Evolutionary conservation across 2,329 filamentous ascomycete species (phyloP).

Genomic region (Phyllosticta citribraziliensis): DNA sequence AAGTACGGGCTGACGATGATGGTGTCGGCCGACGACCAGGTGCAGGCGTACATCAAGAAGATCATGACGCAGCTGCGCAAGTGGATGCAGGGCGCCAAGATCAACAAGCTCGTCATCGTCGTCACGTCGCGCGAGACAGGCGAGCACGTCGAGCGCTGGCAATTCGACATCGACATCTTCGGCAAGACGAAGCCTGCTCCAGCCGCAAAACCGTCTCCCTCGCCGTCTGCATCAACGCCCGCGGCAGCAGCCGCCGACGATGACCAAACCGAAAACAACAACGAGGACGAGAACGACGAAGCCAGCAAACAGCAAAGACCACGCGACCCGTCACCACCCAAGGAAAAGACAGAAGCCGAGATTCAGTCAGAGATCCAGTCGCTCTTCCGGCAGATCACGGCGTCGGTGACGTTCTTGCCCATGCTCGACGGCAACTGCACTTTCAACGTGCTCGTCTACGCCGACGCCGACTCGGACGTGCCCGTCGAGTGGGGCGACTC

Average conservation of each 20-base stretch:
- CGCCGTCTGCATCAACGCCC: not conserved
- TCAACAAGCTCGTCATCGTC: slow-evolving; percentile 92
- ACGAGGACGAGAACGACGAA: slow-evolving; percentile 61
- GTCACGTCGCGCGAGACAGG: slow-evolving; percentile 96
- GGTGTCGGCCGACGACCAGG: slow-evolving; percentile 90
- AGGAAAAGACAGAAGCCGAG: slow-evolving; percentile 80
- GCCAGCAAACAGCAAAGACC: not conserved
- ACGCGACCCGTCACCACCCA: not conserved
- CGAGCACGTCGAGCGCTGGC: slow-evolving; percentile 93
- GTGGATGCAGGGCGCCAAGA: slow-evolving; percentile 96
- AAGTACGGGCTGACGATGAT: slow-evolving; percentile 99
- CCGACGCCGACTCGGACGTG: slow-evolving; percentile 91
- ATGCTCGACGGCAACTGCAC: slow-evolving; percentile 92
- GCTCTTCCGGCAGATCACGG: slow-evolving; percentile 95
- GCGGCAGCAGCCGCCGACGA: slow-evolving; percentile 18
- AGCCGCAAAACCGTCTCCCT: not conserved
- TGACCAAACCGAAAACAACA: slow-evolving; percentile 39
- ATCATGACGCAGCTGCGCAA: slow-evolving; percentile 97
- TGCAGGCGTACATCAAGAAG: slow-evolving; percentile 98
- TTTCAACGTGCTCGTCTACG: slow-evolving; percentile 97
- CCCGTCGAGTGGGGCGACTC: slow-evolving; percentile 98
- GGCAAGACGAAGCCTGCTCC: not conserved
- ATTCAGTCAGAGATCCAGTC: slow-evolving; percentile 95
- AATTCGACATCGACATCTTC: slow-evolving; percentile 65
- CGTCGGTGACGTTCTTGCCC: slow-evolving; percentile 91